phyloP scores from a whole-genome alignment of 2,329 filamentous ascomycete genomes.

The Paecilomyces fulvus region DNA sequence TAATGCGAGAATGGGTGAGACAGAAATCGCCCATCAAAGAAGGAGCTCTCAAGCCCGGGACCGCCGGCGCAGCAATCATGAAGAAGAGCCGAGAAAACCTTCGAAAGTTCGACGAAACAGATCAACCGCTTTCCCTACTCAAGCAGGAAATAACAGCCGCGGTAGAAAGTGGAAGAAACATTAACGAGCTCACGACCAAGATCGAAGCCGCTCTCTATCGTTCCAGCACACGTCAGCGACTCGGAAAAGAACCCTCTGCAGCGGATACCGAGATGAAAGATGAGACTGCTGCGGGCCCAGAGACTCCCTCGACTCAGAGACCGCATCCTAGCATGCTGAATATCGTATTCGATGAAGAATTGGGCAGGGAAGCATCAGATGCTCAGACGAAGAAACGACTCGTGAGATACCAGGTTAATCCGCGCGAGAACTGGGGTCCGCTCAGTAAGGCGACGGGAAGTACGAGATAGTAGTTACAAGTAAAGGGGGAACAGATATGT shows the following conservation, averaged over 20 bases:
- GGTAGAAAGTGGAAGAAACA: constrained; percentile 23
- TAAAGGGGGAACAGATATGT: not conserved
- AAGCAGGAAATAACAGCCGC: constrained; percentile 30
- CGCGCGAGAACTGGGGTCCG: constrained; percentile 88
- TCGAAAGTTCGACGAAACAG: constrained; percentile 21
- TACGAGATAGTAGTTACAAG: constrained; percentile 3
- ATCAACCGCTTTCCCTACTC: constrained; percentile 22
- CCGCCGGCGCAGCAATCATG: constrained; percentile 64
- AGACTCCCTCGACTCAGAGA: not conserved
- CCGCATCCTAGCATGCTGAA: constrained; percentile 39
- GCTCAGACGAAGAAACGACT: constrained; percentile 54
- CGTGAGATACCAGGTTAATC: constrained; percentile 83
- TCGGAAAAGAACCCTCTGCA: not conserved
- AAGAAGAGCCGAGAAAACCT: constrained; percentile 31
- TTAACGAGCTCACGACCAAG: constrained; percentile 32
- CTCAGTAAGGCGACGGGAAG: constrained; percentile 44
- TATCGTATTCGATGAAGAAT: constrained; percentile 69
- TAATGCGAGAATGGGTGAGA: constrained; percentile 85
- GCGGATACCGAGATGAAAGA: constrained; percentile 19
- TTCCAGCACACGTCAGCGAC: constrained; percentile 18
- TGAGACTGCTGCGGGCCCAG: constrained; percentile 8
- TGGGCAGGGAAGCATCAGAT: constrained; percentile 56
- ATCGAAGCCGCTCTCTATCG: constrained; percentile 39
- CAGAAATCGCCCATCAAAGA: constrained; percentile 73
- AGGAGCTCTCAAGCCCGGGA: constrained; percentile 59